phyloP scores from a whole-genome alignment of 495 filamentous ascomycete genomes.

The Darksidea phi region DNA sequence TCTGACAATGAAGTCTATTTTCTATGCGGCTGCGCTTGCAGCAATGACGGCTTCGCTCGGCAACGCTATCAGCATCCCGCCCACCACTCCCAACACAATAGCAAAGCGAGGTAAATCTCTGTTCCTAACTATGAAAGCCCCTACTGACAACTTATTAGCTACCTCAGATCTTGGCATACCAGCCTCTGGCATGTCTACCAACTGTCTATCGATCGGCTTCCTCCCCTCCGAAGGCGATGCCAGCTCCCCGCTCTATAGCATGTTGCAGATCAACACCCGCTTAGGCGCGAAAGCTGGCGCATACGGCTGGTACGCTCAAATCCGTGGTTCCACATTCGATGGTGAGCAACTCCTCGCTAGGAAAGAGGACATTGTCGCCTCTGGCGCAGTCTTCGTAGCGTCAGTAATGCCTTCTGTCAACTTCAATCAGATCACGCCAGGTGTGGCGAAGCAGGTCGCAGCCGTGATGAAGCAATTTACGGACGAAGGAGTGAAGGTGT shows the following conservation, averaged over 20 bases:
- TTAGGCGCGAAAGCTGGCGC: conserved; percentile 2
- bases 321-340: not conserved
- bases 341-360: conserved; percentile 3
- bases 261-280: conserved; percentile 1
- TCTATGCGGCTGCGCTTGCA: not conserved
- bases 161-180: conserved; percentile 1
- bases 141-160: not conserved
- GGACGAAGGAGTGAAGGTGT: conserved; percentile 9
- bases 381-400: conserved; percentile 14
- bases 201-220: conserved; percentile 14
- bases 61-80: not conserved
- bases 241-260: conserved; percentile 12
- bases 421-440: conserved; percentile 5
- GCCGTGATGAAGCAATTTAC: conserved; percentile 13
- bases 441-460: conserved; percentile 4
- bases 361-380: conserved; percentile 7
- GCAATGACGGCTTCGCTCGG: not conserved
- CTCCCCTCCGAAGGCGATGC: conserved; percentile 15
- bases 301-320: conserved; percentile 17
- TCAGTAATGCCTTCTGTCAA: conserved; percentile 11
- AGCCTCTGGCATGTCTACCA: not conserved
- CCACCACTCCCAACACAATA: not conserved
- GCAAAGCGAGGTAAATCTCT: not conserved
- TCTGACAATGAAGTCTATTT: not conserved
- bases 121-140: not conserved